Evolutionary conservation across 495 filamentous ascomycete genomes (phyloP).

Genomic region (Penicillium manginii): DNA sequence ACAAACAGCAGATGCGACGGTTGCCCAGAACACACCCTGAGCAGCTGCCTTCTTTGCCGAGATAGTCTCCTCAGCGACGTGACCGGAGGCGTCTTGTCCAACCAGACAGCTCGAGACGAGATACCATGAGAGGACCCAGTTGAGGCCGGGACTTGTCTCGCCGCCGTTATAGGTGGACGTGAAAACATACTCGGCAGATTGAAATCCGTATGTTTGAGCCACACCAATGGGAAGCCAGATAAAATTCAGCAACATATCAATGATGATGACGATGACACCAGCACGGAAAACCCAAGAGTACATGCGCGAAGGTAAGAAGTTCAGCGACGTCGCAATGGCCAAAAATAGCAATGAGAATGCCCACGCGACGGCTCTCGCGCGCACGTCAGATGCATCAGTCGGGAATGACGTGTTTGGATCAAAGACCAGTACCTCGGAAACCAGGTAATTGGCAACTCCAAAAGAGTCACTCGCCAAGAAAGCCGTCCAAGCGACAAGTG

Average conservation of each 20-base stretch:
- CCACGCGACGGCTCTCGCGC: slow-evolving; percentile 38
- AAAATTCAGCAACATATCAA: slow-evolving; percentile 43
- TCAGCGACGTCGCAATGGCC: slow-evolving; percentile 34
- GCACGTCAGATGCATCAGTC: slow-evolving; percentile 32
- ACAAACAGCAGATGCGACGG: slow-evolving; percentile 37
- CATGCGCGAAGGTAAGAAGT: slow-evolving; percentile 37
- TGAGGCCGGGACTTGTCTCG: slow-evolving; percentile 31
- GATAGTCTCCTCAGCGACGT: slow-evolving; percentile 41
- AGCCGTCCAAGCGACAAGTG: slow-evolving; percentile 40
- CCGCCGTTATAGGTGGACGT: slow-evolving; percentile 40
- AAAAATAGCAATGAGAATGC: slow-evolving; percentile 37
- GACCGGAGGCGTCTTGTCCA: slow-evolving; percentile 40
- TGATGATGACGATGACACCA: slow-evolving; percentile 36
- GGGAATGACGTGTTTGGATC: slow-evolving; percentile 38
- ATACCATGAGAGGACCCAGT: slow-evolving; percentile 44
- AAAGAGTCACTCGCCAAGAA: slow-evolving; percentile 43
- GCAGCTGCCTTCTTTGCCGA: slow-evolving; percentile 42
- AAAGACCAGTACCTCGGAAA: slow-evolving; percentile 38
- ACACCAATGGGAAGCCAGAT: slow-evolving; percentile 43
- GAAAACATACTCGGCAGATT: slow-evolving; percentile 38
- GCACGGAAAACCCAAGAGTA: slow-evolving; percentile 42
- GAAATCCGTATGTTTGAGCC: slow-evolving; percentile 38
- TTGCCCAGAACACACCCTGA: slow-evolving; percentile 42
- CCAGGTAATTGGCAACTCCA: slow-evolving; percentile 39
- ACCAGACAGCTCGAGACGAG: slow-evolving; percentile 37